Evolutionary conservation across 2,329 filamentous ascomycete species (phyloP), one percentile per base, ranked within the genome.

Genomic region (Shiraia bambusicola): DNA sequence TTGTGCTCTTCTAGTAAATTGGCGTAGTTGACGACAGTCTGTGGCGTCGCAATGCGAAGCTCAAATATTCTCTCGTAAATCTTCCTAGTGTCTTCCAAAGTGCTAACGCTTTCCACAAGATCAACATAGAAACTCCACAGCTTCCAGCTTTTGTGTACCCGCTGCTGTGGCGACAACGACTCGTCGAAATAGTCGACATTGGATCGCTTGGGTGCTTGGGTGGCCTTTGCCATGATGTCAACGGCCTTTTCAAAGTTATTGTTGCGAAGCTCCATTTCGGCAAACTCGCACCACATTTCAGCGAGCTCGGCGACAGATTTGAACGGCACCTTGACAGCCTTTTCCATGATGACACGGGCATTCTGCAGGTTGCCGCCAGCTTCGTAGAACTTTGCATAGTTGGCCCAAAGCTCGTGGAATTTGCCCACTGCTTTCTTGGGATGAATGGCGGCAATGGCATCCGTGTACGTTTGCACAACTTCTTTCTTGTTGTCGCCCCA

Each of bases 121-220:
- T 98, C 93, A 28, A 98, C 91, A 59, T 98, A 98, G 75, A 98
- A 98, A 70, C 90, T 95, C 93, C 93, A 98, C 9, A 98, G 73
- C 69, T 97, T 98, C 93, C 93, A 98, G 65, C 89, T 95, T 76
- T 98, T 98, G 74, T 98, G 93, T 3, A 98, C 88, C 49, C 94
- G 82, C 72, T 97, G 93, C 66, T 98, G 93, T 3, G 93, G 92
- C 2, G 89, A 90, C 6, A 98, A 75, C 0, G 82, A 89, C 66
- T 98, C 94, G 66, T 98, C 93, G 62, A 97, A 98, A 66, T 97
- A 98, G 72, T 98, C 93, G n/a, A 98, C 90, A 2, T 84, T 94
- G n/a, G 92, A 96, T 52, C 89, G 78, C 70, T 97, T 97, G 0
- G 93, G 91, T n/a, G 93, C 88, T 67, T 95, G 91, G 4, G 93